Evolutionary conservation across 805 yeast genomes (phyloP).

Genomic region (Pichia gijzeniarum): DNA sequence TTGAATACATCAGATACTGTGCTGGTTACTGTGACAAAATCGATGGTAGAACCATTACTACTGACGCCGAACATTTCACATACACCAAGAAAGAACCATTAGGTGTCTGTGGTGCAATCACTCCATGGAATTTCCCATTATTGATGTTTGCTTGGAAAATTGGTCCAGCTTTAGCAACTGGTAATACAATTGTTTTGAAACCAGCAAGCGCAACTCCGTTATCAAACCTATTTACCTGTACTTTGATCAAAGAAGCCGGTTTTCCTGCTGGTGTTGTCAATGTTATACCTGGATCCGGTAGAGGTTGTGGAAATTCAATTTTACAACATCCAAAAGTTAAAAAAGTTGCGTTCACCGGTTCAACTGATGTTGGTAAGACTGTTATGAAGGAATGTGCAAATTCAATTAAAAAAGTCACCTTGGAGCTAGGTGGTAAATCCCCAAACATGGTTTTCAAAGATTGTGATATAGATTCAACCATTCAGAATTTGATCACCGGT

Average conservation of each 20-base stretch:
- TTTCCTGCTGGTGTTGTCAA: constrained; percentile 72
- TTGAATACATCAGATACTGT: constrained; percentile 59
- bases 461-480: constrained; percentile 48
- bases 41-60: constrained; percentile 56
- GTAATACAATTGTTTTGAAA: constrained; percentile 66
- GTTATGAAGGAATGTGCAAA: constrained; percentile 66
- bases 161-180: constrained; percentile 73
- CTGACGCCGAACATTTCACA: constrained; percentile 57
- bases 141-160: constrained; percentile 77
- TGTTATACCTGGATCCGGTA: constrained; percentile 70
- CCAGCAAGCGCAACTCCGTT: constrained; percentile 77
- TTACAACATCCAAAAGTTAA: constrained; percentile 61
- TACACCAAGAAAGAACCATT: constrained; percentile 69
- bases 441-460: constrained; percentile 71
- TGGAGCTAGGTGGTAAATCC: constrained; percentile 82
- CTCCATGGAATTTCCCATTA: constrained; percentile 83
- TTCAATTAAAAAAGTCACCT: constrained; percentile 71
- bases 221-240: constrained; percentile 59
- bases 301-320: constrained; percentile 65
- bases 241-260: constrained; percentile 59
- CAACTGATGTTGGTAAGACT: constrained; percentile 67
- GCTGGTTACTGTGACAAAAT: constrained; percentile 72
- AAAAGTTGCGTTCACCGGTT: constrained; percentile 78
- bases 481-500: constrained; percentile 51
- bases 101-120: constrained; percentile 79